A percentile compares a stretch with the other conserved stretches of the same genome.
Conservation (phyloP, 352 stramenopile species). For the Phytophthora colocasiae region DNA sequence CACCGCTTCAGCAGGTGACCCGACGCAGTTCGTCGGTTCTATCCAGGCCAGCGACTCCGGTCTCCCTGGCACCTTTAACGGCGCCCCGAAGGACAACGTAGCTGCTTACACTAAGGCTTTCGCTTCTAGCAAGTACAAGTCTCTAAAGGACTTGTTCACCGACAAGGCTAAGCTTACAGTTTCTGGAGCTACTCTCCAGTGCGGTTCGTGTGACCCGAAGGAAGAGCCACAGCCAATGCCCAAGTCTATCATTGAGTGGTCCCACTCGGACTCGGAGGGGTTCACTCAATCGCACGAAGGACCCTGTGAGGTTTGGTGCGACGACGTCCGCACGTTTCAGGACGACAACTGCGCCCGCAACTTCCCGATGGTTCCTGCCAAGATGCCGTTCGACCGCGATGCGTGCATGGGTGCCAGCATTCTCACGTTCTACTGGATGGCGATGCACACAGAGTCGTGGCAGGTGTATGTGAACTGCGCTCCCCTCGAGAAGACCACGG, state of each 20-base stretch:
- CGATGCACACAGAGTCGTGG: conserved; percentile 44
- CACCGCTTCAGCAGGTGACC: conserved; percentile 17
- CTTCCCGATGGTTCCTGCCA: conserved; percentile 31
- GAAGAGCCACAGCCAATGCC: conserved; percentile 20
- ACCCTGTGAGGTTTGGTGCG: conserved; percentile 53
- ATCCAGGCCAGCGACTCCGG: conserved; percentile 28
- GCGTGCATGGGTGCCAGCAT: conserved; percentile 32
- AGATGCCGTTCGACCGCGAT: conserved; percentile 40
- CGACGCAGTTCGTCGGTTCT: conserved; percentile 34
- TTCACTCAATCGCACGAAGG: conserved; percentile 44
- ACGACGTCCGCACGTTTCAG: conserved; percentile 29
- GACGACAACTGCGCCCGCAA: conserved; percentile 25
- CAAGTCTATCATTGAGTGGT: conserved; percentile 23
- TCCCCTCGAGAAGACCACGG: conserved; percentile 17
- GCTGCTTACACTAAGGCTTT: conserved; percentile 31
- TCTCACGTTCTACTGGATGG: conserved; percentile 48
- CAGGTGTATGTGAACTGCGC: conserved; percentile 51
- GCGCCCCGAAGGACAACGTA: conserved; percentile 25
- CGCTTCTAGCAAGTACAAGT: conserved; percentile 27
- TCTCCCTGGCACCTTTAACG: conserved; percentile 28
- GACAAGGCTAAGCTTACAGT: conserved; percentile 26
- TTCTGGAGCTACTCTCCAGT: conserved; percentile 25
- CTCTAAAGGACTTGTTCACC: conserved; percentile 30
- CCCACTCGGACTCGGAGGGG: conserved; percentile 26
- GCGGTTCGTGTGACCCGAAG: conserved; percentile 28